Evolutionary conservation across 768 basidiomycete genomes (phyloP).

Genomic region (Tremella yokohamensis): DNA sequence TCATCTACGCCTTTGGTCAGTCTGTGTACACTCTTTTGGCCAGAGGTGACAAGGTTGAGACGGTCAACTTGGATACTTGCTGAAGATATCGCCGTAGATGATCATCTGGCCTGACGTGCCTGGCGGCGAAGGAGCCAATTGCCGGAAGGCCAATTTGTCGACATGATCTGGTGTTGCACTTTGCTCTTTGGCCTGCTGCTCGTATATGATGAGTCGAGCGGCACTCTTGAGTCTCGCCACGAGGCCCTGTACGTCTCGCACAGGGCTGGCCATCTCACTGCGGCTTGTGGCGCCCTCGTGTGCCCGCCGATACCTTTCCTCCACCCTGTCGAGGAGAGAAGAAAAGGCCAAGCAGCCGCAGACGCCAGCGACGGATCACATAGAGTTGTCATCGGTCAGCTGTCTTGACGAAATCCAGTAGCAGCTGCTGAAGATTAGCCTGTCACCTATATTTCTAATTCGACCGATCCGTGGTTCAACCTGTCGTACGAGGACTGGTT

Average conservation of each 20-base stretch:
- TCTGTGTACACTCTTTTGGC: neutral
- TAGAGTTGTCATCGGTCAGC: conserved; percentile 37
- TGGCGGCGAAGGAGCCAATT: neutral
- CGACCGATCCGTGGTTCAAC: conserved; percentile 82
- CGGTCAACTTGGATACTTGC: neutral
- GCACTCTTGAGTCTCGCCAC: too few species aligned
- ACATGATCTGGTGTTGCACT: too few species aligned
- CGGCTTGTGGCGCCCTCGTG: conserved; percentile 1
- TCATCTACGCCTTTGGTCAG: neutral
- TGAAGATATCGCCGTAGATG: neutral
- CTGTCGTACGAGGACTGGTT: conserved; percentile 87
- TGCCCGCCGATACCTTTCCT: conserved; percentile 5
- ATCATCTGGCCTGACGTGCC: neutral
- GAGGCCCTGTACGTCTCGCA: conserved; percentile 26
- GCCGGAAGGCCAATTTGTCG: too few species aligned
- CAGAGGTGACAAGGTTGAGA: conserved; percentile 5
- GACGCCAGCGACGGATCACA: conserved; percentile 33
- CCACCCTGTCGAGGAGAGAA: conserved; percentile 10
- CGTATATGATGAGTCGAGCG: too few species aligned
- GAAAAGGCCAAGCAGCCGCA: conserved; percentile 32
- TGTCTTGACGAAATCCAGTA: neutral
- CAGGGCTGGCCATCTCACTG: conserved; percentile 11
- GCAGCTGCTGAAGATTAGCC: conserved; percentile 28
- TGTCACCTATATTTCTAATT: conserved; percentile 60
- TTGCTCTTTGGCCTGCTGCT: too few species aligned